Base-by-base conservation (phyloP, 1,284 basidiomycete genomes). In the Prillingera fragicola region DNA sequence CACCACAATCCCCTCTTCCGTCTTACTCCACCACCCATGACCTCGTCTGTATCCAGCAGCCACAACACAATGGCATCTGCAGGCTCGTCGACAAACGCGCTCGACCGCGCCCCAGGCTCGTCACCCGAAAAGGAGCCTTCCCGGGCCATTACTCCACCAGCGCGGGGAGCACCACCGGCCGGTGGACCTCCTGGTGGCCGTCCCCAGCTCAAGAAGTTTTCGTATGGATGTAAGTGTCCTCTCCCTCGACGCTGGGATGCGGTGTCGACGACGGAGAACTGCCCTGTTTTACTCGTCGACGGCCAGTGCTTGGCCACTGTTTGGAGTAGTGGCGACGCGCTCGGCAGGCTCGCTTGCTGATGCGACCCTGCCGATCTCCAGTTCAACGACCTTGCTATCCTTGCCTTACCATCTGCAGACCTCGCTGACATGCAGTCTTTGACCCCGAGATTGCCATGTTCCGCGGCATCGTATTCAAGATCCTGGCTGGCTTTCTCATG, bases 401-500 rank as follows among this genome's bases (percentile, higher is more conserved):
- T 21, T 15, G 22, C 33, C 10, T 21, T 7, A 15, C 12, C n/a
- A 5, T 31, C 29, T n/a, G 9, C 3, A 15, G 9, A 8, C 7
- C 29, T 15, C n/a, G 29, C 29, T 38, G 15, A 22, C 14, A 10
- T 24, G 5, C 38, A 62, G 60, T 63, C 50, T 63, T 43, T 36
- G 45, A 41, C 12, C 63, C 63, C 15, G 54, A 69, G 43, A 55
- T 69, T 40, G 48, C 49, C 4, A 37, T 50, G 24, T 58, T 65
- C 35, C 50, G 67, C 18, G 50, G 48, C 14, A 54, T 67, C 33
- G 58, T 56, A 5, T 41, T 62, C 43, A 67, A 70, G 50, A 63
- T 69, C 33, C 44, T 69, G 7, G 49, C 43, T 2, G 39, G 40
- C 12, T 54, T 58, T 5, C 24, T 53, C 24, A 48, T 63, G 10